phyloP scores from a whole-genome alignment of 225 moss, liverwort and hornwort genomes.

The Polytrichum formosum region DNA sequence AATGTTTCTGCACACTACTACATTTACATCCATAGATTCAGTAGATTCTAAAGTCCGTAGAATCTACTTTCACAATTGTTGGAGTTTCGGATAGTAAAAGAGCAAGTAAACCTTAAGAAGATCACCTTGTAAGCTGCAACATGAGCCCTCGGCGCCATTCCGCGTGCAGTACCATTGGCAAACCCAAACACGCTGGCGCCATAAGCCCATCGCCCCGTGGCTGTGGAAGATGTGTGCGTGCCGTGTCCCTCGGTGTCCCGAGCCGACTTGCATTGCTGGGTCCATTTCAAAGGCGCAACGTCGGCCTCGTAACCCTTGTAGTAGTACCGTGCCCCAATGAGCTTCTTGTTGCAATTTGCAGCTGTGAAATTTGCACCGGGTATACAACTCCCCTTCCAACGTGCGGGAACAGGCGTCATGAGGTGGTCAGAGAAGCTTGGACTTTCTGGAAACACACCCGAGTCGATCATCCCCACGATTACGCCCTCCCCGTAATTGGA shows the following conservation, averaged over 20 bases:
- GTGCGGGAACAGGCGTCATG: slow-evolving; percentile 50
- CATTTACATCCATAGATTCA: too few species aligned
- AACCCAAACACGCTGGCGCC: slow-evolving; percentile 26
- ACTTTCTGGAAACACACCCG: slow-evolving; percentile 84
- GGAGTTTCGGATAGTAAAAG: too few species aligned
- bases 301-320: slow-evolving; percentile 65
- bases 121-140: slow-evolving; percentile 67
- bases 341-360: slow-evolving; percentile 70
- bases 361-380: slow-evolving; percentile 49
- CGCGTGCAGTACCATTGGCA: slow-evolving; percentile 67
- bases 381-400: slow-evolving; percentile 73
- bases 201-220: slow-evolving; percentile 46
- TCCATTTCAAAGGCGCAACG: slow-evolving; percentile 43
- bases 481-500: slow-evolving; percentile 53
- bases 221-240: slow-evolving; percentile 78
- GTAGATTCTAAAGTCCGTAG: too few species aligned
- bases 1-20: too few species aligned
- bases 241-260: slow-evolving; percentile 82
- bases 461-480: slow-evolving; percentile 63
- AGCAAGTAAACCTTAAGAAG: too few species aligned
- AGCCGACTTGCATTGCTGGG: slow-evolving; percentile 45
- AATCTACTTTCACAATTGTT: too few species aligned
- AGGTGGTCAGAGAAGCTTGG: slow-evolving; percentile 55
- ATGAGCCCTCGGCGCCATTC: slow-evolving; percentile 58
- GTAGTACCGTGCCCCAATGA: slow-evolving; percentile 74